A percentile compares a stretch with the other conserved stretches of the same genome.
These are phyloP conservation scores for Diplocarpon mali DNA, from an alignment of 2,329 filamentous ascomycete genomes.

Conservation along the genomic window DNA sequence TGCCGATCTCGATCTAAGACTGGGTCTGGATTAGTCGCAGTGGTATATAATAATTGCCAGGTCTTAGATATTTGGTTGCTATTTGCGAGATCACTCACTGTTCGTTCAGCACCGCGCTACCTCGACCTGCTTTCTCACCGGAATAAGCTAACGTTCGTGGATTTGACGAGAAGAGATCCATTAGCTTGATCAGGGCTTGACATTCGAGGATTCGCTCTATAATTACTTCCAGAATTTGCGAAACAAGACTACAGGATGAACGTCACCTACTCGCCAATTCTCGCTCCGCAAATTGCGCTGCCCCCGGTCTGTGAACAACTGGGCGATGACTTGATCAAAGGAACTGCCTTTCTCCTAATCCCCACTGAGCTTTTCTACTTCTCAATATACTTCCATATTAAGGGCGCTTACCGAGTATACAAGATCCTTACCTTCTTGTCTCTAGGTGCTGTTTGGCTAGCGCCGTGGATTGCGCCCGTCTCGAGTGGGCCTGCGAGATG, in stretches of 20 bases:
- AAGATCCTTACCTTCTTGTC: constrained; percentile 18
- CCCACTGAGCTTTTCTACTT: constrained; percentile 26
- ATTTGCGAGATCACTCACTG: neutral
- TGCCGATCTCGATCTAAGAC: constrained; percentile 1
- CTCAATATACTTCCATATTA: constrained; percentile 25
- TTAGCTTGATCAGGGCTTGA: no score
- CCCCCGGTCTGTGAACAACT: constrained; percentile 18
- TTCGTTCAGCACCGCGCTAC: no score
- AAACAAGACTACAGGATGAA: constrained; percentile 19
- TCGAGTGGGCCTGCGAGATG: constrained; percentile 25
- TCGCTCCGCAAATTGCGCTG: constrained; percentile 7
- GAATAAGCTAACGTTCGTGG: no score
- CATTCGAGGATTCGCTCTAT: no score
- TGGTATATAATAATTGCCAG: neutral
- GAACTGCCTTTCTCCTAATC: constrained; percentile 20
- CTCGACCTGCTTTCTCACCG: no score
- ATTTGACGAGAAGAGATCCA: no score
- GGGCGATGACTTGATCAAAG: constrained; percentile 21
- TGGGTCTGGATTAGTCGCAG: neutral
- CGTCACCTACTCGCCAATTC: constrained; percentile 15
- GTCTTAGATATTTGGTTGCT: neutral
- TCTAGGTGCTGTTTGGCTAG: constrained; percentile 20
- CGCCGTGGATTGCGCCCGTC: constrained; percentile 25
- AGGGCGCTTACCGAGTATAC: constrained; percentile 18
- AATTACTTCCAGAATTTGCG: no score